Base-by-base conservation (phyloP, 106 monocot genomes). In the Dendrobium nobile region DNA sequence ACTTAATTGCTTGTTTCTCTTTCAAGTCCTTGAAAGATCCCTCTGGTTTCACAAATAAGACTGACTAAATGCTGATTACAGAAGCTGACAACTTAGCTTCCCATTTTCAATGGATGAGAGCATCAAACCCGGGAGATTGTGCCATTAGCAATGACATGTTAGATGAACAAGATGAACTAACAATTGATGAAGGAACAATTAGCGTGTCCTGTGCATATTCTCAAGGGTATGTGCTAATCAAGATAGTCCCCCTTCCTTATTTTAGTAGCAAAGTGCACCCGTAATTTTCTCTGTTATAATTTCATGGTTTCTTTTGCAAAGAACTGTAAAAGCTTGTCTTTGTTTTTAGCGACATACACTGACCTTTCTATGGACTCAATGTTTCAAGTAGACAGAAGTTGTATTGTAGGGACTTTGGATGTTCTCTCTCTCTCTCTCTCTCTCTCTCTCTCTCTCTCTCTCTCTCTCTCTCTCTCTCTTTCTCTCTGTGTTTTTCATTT, bases 121-220 rank as follows among this genome's bases (percentile, higher is more conserved):
- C 88, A 26, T 77, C 84, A 5, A 41, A 51, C 77, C 54, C 72
- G 16, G 84, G 31, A 58, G 84, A 85, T 58, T 84, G 84, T 80
- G 72, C 77, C 42, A 81, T 76, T 18, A 82, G 75, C 48, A 81
- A 81, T 78, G 76, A 82, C 47, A 79, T 79, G 45, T 67, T 85
- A 26, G 89, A 54, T 82, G 89, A 85, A 43, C 82, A 88, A 65
- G 87, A 89, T 58, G 86, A 81, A 47, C 72, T 90, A 64, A 65
- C 87, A 41, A 77, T 87, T 76, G 87, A 90, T 82, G 84, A 90
- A 4, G 90, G 87, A 40, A 90, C 87, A 70, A 85, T 87, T 19
- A 85, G 72, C 61, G 19, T 91, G 17, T 87, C 89, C 56, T 81
- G 73, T 80, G 75, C 78, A 18, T 93, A 91, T 74, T 91, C 88